Evolutionary conservation across 495 filamentous ascomycete species (phyloP), one percentile per base, ranked within the genome.

Genomic region (Tuber calosporum): DNA sequence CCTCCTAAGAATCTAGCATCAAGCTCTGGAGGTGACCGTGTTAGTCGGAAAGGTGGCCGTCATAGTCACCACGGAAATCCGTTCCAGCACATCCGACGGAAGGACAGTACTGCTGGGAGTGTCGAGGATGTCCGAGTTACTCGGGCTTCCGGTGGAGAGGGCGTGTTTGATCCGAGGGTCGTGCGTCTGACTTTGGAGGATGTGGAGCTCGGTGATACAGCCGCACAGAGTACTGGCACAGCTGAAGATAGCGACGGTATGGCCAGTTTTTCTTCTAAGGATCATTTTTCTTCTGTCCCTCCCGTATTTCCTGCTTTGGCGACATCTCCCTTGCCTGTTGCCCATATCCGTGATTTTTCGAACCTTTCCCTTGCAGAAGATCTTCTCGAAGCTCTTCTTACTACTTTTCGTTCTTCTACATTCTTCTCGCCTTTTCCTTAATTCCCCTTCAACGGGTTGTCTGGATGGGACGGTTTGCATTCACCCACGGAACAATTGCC

Each of bases 131-230:
- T 42, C 19, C 72, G 75, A 37, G 38, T 62, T 40, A 36, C 76
- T 66, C 75, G 45, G 15, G 71, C 76, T 43, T 62, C 36, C 48
- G 70, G 70, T 34, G 70, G 75, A 37, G 68, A 77, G 68, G 58
- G 36, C 9, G 67, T 78, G 2, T 78, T 73, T 73, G 70, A 77
- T 40, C 39, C 53, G 43, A 66, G 76, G 41, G 69, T 81, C n/a
- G 79, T 79, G n/a, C 79, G 69, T 69, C 48, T 81, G 39, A 73
- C 76, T 40, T 34, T 81, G 37, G 79, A 81, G 48, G 79, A 81
- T 68, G 34, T 69, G 66, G 76, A 79, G 34, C 45, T 73, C 67
- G 39, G 67, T 48, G 67, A 69, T 36, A 45, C 43, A 39, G 13
- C 19, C 9, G 20, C 26, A 2, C 67, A 66, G 58, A 68, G 71